phyloP scores from a whole-genome alignment of 225 moss, liverwort and hornwort genomes.

The Neckera pumila region DNA sequence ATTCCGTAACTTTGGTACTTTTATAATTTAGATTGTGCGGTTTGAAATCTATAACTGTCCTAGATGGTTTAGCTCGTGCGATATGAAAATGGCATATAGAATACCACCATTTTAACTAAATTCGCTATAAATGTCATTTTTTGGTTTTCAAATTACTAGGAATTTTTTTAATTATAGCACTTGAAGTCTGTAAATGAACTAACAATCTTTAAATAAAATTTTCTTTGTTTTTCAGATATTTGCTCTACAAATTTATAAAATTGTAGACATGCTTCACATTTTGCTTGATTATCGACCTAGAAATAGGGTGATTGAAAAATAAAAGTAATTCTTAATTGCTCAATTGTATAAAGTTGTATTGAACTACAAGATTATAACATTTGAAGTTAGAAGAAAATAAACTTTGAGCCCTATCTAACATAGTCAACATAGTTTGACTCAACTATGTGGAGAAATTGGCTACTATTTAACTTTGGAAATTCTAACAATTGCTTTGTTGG shows the following conservation, averaged over 20 bases:
- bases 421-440: neutral
- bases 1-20: too few relatives aligned
- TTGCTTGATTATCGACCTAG: fast-evolving
- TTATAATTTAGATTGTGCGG: too few relatives aligned
- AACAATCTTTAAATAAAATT: neutral
- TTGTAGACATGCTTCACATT: neutral
- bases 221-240: fast-evolving
- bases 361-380: neutral
- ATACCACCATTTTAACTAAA: too few relatives aligned
- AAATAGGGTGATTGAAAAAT: neutral
- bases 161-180: neutral
- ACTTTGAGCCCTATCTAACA: neutral
- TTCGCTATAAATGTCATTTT: too few relatives aligned
- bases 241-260: neutral
- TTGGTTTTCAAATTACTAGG: fast-evolving
- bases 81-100: too few relatives aligned
- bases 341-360: neutral
- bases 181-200: neutral
- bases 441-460: neutral
- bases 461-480: neutral
- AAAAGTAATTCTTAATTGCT: neutral
- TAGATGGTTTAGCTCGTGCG: too few relatives aligned
- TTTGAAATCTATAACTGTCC: too few relatives aligned
- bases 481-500: neutral
- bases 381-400: neutral